These are phyloP conservation scores for Suhomyces kunorum DNA, from an alignment of 1,139 yeast species.

Conservation along the genomic window DNA sequence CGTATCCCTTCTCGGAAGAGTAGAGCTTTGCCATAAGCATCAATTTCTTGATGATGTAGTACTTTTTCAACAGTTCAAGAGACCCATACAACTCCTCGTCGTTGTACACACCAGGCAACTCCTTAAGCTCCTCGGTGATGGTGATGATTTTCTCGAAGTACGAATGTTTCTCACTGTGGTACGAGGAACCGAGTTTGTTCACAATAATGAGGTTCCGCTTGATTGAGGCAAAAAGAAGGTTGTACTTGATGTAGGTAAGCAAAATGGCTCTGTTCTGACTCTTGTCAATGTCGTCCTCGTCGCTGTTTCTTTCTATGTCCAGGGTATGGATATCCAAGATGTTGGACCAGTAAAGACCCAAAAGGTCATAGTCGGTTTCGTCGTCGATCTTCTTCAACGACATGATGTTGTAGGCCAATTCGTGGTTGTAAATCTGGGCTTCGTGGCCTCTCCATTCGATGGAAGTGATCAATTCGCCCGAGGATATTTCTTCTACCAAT, in stretches of 20 bases:
- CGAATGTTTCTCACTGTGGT: constrained; percentile 43
- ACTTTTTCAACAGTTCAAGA: constrained; percentile 51
- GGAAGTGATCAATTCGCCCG: constrained; percentile 31
- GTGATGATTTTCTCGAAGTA: constrained; percentile 50
- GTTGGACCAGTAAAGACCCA: constrained; percentile 41
- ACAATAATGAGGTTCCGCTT: constrained; percentile 66
- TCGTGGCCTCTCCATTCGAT: constrained; percentile 73
- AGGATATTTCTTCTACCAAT: constrained; percentile 40
- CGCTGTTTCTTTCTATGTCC: constrained; percentile 32
- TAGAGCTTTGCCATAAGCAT: constrained; percentile 53
- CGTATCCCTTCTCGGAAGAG: constrained; percentile 43
- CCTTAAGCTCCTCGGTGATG: constrained; percentile 59
- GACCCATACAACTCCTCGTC: constrained; percentile 68
- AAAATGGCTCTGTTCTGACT: constrained; percentile 76
- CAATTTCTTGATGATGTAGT: constrained; percentile 46
- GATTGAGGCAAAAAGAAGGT: constrained; percentile 62
- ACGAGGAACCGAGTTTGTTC: constrained; percentile 30
- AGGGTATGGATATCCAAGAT: constrained; percentile 33
- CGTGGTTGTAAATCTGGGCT: constrained; percentile 72
- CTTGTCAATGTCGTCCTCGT: constrained; percentile 51
- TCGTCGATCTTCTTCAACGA: constrained; percentile 33
- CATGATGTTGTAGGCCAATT: constrained; percentile 63
- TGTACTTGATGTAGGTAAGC: constrained; percentile 72
- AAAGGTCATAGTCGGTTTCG: constrained; percentile 25
- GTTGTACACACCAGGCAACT: constrained; percentile 87